Percentiles rank a stretch among this genome's conserved stretches.
Conservation (phyloP, 2,329 filamentous ascomycete genomes). For the Cytospora piceae region DNA sequence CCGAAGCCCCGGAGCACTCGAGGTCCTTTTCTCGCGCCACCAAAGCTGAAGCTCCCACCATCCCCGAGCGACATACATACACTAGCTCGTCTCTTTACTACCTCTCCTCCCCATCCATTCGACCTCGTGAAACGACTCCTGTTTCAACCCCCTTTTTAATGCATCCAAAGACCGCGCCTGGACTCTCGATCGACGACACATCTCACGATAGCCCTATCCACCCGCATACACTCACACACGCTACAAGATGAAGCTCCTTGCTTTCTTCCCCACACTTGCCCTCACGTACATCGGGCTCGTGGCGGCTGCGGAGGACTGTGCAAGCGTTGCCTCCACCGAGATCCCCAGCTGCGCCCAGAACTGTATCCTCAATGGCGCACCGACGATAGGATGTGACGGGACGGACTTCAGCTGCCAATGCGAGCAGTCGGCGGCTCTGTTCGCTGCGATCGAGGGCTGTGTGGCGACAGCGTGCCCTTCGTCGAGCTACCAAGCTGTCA, state of each 20-base stretch:
- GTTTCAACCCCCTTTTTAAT: not conserved
- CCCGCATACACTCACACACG: not conserved
- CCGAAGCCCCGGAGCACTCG: not conserved
- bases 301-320: slow-evolving; percentile 32
- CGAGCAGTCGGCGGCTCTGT: slow-evolving; percentile 37
- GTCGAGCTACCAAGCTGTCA: slow-evolving; percentile 37
- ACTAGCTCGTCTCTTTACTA: slow-evolving; percentile 3
- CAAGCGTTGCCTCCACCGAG: slow-evolving; percentile 34
- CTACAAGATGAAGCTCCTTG: slow-evolving; percentile 21
- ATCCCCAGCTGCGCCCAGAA: slow-evolving; percentile 40
- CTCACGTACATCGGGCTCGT: slow-evolving; percentile 10
- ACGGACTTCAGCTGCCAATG: slow-evolving; percentile 41
- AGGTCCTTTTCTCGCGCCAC: not conserved
- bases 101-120: slow-evolving; percentile 7
- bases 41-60: not conserved
- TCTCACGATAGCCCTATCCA: slow-evolving; percentile 4
- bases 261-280: slow-evolving; percentile 6
- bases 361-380: slow-evolving; percentile 39
- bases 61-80: not conserved
- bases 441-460: slow-evolving; percentile 40
- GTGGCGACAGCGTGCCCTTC: slow-evolving; percentile 36
- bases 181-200: not conserved
- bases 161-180: not conserved
- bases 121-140: slow-evolving; percentile 11
- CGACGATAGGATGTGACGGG: slow-evolving; percentile 37